Evolutionary conservation across 179 eudicot genomes (phyloP).

Genomic region (Spinacia oleracea): DNA sequence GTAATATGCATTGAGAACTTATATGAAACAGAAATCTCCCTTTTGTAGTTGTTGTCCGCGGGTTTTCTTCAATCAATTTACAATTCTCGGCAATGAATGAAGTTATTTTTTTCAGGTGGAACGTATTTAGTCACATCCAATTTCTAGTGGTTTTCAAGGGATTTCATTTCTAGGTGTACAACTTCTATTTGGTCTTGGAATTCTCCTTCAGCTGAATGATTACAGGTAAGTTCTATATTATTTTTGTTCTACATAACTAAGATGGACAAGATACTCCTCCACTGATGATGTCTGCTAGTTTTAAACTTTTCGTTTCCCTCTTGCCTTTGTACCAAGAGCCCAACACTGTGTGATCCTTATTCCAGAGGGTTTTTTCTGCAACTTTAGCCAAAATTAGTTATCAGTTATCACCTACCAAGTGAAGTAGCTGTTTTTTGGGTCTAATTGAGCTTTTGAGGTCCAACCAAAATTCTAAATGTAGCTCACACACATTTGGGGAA

Average conservation of each 20-base stretch:
- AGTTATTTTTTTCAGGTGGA: conserved; percentile 55
- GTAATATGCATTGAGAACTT: too few species aligned
- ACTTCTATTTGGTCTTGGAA: conserved; percentile 80
- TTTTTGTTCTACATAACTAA: not conserved
- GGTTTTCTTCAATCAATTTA: not conserved
- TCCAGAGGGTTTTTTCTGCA: not conserved
- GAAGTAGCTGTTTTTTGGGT: not conserved
- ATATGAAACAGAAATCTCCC: too few species aligned
- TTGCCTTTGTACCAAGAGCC: not conserved
- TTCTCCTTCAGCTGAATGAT: conserved; percentile 78
- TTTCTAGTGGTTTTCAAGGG: conserved; percentile 89
- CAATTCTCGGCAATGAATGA: not conserved
- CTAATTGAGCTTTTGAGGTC: not conserved
- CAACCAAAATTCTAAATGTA: not conserved
- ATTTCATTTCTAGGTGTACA: conserved; percentile 77
- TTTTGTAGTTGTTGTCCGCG: not conserved
- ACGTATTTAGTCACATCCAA: conserved; percentile 68
- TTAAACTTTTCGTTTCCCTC: not conserved
- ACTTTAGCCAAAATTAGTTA: not conserved
- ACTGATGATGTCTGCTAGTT: not conserved
- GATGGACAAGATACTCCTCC: not conserved
- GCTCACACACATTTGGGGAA: not conserved
- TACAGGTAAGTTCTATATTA: conserved; percentile 49
- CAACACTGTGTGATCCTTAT: not conserved
- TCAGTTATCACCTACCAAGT: not conserved